Evolutionary conservation across 2,329 filamentous ascomycete genomes (phyloP), one percentile per base, ranked within the genome.

Genomic region (Talaromyces piceae): DNA sequence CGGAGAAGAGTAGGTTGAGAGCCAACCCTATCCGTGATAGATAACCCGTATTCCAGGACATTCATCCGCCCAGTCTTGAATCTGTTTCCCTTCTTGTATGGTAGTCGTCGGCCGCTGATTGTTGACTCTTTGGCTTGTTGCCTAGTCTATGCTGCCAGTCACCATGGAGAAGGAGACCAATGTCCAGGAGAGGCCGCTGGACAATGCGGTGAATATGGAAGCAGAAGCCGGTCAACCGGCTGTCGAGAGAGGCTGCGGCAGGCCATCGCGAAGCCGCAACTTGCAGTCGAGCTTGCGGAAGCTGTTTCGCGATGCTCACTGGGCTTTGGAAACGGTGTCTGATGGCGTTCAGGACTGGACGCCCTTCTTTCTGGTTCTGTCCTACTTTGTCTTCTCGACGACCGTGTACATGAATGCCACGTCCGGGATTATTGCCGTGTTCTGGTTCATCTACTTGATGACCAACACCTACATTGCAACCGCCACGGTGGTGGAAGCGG

Each of bases 391-490:
- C 48, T 69, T 71, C 55, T 72, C 70, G 5, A 65, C 65, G 43
- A 70, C 63, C 26, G 58, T 72, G 18, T 73, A 73, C 60, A 70
- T 69, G 61, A 66, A 71, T 49, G 66, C 63, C 50, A 66, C 63
- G 37, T 59, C 66, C 12, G 53, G 56, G 20, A 50, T 68, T 39
- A 69, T 70, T 22, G 63, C 66, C 30, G 59, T 73, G 18, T 73
- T 73, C 57, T 73, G 70, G 70, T 73, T 72, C 57, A 59, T 73
- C 44, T 73, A 73, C 58, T 63, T 73, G 57, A 65, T 63, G 27
- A 71, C 69, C 33, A 73, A 73, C 57, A 71, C 69, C 50, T 72
- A 72, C 58, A 73, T 73, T 27, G 71, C 70, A n/a, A 64, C 63
- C 18, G 60, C 64, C 8, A 73, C 69, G 22, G 71, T 72, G 16